Evolutionary conservation across 768 basidiomycete species (phyloP), one percentile per base, ranked within the genome.

Genomic region (Calocybe cyanea): DNA sequence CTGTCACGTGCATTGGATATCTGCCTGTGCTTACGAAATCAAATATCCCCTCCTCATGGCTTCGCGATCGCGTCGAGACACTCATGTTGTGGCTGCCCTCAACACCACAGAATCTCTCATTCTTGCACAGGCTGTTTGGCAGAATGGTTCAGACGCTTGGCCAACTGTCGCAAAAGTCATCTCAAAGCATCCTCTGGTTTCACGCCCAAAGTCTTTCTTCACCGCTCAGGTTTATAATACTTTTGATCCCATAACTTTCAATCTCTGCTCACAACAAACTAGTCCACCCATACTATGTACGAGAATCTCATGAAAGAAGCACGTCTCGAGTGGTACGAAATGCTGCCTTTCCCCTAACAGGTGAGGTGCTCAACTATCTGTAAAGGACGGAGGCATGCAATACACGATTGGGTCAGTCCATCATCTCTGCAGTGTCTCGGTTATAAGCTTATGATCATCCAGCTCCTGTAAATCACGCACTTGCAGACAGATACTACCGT

Each of bases 121-220:
- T 21, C 76, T 95, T 39, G 81, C 92, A 1, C 93, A 96, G 65
- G 83, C 90, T 0, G 83, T 90, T 34, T 88, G 88, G 64, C 88
- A 93, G 59, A 72, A 84, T 45, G 92, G 92, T 11, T 70, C 80
- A 28, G 66, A 74, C 37, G 73, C 74, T 3, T 93, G 92, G 92
- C 57, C 72, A 28, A 63, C 72, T 5, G 79, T 94, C 7, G 74
- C 86, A 17, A 75, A 75, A 34, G 53, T 87, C 6, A 75, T 95
- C 15, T 69, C 76, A 14, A 78, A 77, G 20, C 90, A 94, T 55
- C 83, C 91, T 11, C 70, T 90, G 7, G 67, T 87, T 35, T 64
- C 68, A 2, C 77, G 81, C 38, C 79, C 84, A 17, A 77, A 77
- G 54, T 66, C 72, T 11, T 78, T 81, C 63, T 92, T 89, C 57